These are phyloP conservation scores for Gossypium laxum DNA, from an alignment of 441 rosid genomes.

Conservation along the genomic window DNA sequence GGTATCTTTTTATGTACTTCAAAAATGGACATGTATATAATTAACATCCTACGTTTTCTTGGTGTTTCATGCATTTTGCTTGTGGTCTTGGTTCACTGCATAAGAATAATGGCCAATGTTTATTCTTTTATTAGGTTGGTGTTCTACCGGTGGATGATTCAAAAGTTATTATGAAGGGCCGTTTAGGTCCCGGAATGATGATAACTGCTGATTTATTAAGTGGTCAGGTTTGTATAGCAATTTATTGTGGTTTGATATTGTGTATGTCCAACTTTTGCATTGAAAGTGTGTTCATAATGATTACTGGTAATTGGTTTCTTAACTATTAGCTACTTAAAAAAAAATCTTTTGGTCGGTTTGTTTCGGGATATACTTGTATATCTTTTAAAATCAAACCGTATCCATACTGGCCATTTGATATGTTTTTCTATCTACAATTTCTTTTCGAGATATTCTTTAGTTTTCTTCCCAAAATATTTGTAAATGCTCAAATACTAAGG, in stretches of 20 bases:
- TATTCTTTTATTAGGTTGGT: conserved; percentile 60
- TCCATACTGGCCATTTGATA: neutral
- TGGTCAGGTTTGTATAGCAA: conserved; percentile 70
- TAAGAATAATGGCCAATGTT: conserved; percentile 8
- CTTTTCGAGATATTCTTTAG: neutral
- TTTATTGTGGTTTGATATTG: conserved; percentile 14
- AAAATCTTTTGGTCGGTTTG: neutral
- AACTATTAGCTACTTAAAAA: neutral
- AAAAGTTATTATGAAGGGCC: conserved; percentile 84
- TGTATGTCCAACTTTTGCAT: neutral
- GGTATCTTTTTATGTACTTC: neutral
- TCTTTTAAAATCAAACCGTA: neutral
- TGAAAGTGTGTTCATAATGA: conserved; percentile 2
- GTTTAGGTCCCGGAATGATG: conserved; percentile 99
- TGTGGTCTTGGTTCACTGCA: neutral
- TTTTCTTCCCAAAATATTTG: neutral
- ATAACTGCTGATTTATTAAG: conserved; percentile 69
- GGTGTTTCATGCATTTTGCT: neutral
- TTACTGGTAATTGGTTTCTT: neutral
- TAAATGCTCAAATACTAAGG: neutral
- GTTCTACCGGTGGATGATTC: conserved; percentile 94
- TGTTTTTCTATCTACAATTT: neutral
- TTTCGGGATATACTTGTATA: neutral
- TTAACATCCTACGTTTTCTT: neutral
- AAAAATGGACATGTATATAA: neutral